Evolutionary conservation across 129 eudicot species (phyloP).

Genomic region (Pulicaria dysenterica): DNA sequence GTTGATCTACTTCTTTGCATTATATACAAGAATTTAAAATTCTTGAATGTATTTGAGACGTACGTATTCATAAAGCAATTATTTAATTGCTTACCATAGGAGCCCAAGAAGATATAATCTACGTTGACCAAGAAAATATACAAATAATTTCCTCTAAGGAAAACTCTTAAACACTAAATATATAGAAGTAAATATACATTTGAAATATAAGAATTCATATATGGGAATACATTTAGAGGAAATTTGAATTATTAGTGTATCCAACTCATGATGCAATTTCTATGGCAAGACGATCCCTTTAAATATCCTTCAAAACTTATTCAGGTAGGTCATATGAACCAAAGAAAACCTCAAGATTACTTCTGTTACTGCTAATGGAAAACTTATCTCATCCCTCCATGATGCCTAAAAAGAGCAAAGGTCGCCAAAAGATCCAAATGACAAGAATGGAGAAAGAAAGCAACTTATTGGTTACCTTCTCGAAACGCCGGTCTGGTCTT

Average conservation of each 20-base stretch:
- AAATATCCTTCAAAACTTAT: conserved; percentile 15
- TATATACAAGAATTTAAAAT: too few relatives aligned
- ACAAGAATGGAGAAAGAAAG: too few relatives aligned
- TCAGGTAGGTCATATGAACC: neutral
- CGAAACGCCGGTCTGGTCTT: too few relatives aligned
- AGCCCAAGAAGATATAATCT: too few relatives aligned
- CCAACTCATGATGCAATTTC: neutral
- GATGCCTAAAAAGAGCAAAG: too few relatives aligned
- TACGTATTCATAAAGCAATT: too few relatives aligned
- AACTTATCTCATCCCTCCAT: conserved; percentile 6
- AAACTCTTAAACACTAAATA: neutral
- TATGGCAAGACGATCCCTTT: conserved; percentile 14
- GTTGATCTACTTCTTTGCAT: too few relatives aligned
- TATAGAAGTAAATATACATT: conserved; percentile 26
- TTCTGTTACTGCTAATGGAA: too few relatives aligned
- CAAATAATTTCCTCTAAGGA: neutral
- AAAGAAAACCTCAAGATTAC: neutral
- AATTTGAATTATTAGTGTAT: conserved; percentile 13
- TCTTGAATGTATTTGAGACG: too few relatives aligned
- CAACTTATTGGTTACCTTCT: too few relatives aligned
- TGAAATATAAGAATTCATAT: conserved; percentile 14
- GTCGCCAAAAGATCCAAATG: too few relatives aligned
- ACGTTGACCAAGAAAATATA: conserved; percentile 14
- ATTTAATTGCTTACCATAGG: too few relatives aligned
- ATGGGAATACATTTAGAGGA: conserved; percentile 28